phyloP scores from a whole-genome alignment of 106 monocot species.

The Gastrodia elata region DNA sequence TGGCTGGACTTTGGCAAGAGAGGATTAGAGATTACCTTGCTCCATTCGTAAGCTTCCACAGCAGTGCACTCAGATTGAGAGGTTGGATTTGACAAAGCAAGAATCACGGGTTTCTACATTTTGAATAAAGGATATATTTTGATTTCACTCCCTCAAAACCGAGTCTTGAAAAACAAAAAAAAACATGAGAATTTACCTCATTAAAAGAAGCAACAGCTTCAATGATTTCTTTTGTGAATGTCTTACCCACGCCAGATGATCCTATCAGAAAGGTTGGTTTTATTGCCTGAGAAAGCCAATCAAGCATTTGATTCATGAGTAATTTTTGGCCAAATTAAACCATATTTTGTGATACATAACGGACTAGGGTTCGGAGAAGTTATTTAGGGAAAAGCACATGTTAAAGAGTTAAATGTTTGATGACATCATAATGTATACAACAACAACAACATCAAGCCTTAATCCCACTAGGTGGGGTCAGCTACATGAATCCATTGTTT shows the following conservation, averaged over 20 bases:
- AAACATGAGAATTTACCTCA: slow-evolving; percentile 34
- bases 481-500: too few relatives aligned
- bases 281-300: slow-evolving; percentile 37
- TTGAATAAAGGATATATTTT: neutral
- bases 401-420: neutral
- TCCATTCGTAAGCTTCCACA: slow-evolving; percentile 69
- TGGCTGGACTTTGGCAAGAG: neutral
- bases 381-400: neutral
- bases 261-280: slow-evolving; percentile 92
- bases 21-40: slow-evolving; percentile 23
- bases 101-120: slow-evolving; percentile 59
- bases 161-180: neutral
- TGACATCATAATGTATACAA: too few relatives aligned
- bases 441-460: neutral
- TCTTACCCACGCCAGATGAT: slow-evolving; percentile 73
- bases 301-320: neutral
- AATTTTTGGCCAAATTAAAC: neutral
- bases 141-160: neutral
- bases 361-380: neutral
- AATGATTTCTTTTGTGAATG: slow-evolving; percentile 87
- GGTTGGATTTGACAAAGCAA: slow-evolving; percentile 69
- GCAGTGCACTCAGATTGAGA: slow-evolving; percentile 78
- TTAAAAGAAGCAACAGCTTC: slow-evolving; percentile 89
- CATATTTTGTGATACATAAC: neutral
- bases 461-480: neutral